Conservation (phyloP, 495 filamentous ascomycete genomes). For the Annulohypoxylon bovei region DNA sequence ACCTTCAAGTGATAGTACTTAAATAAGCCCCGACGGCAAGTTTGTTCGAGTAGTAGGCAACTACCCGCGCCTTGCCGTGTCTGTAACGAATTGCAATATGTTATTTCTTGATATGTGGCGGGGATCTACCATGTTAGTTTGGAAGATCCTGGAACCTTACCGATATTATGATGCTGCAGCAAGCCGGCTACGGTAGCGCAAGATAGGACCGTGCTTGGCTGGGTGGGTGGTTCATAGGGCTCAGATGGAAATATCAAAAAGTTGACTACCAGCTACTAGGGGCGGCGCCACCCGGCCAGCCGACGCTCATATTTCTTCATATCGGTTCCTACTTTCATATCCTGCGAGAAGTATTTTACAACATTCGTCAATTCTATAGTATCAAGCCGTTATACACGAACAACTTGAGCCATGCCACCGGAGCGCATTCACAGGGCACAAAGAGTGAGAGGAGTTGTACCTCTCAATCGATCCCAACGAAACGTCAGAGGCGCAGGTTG, state of each 20-base stretch:
- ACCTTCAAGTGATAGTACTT: neutral
- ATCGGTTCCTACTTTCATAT: no score
- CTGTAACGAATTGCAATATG: neutral
- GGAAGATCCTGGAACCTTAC: neutral
- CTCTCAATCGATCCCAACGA: slow-evolving; percentile 7
- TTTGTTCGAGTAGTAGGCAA: neutral
- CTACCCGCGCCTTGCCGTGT: neutral
- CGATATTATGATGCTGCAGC: neutral
- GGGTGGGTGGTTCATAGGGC: no score
- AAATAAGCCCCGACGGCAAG: neutral
- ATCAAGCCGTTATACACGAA: neutral
- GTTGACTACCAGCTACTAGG: no score
- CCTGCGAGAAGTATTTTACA: no score
- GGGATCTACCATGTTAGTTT: neutral
- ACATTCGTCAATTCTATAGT: no score
- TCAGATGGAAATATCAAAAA: no score
- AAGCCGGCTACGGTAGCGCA: neutral
- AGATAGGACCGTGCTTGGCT: neutral
- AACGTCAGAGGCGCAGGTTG: slow-evolving; percentile 28
- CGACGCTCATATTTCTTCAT: no score
- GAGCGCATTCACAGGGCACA: slow-evolving; percentile 24
- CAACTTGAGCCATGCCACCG: slow-evolving; percentile 8
- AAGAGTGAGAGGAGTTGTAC: slow-evolving; percentile 13
- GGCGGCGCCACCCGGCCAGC: no score
- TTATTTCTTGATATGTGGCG: neutral